Conservation (phyloP, 192 early-diverging fungal genomes). For the Coemansia reversa region DNA sequence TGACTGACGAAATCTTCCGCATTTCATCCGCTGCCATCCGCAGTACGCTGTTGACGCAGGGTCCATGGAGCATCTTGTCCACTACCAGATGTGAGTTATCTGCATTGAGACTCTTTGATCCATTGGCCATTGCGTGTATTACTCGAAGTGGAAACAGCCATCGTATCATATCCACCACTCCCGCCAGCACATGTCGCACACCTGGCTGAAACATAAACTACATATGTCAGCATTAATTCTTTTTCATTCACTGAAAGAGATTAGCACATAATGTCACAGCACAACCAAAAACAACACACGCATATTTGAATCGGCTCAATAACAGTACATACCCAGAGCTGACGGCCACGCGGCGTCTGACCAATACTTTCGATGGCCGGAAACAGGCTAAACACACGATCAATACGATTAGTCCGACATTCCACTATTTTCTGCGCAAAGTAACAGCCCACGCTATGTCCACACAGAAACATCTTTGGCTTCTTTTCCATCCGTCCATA, state of each 20-base stretch:
- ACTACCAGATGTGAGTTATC: slow-evolving; percentile 61
- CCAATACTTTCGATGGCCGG: slow-evolving; percentile 79
- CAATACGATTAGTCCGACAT: slow-evolving; percentile 63
- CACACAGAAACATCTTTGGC: slow-evolving; percentile 27
- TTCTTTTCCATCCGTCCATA: slow-evolving; percentile 2
- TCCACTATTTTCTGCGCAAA: slow-evolving; percentile 57
- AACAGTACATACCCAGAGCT: slow-evolving; percentile 34
- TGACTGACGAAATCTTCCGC: slow-evolving; percentile 63
- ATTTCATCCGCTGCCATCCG: slow-evolving; percentile 76
- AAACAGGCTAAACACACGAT: slow-evolving; percentile 68
- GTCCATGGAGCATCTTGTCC: slow-evolving; percentile 64
- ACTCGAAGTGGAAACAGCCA: slow-evolving; percentile 32
- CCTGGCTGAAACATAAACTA: slow-evolving; percentile 29
- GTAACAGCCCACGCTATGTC: slow-evolving; percentile 43
- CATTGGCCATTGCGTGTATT: slow-evolving; percentile 15
- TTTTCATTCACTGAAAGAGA: neutral
- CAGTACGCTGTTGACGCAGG: slow-evolving; percentile 64
- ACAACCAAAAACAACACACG: neutral
- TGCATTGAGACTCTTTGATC: slow-evolving; percentile 27
- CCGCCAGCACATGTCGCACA: slow-evolving; percentile 26
- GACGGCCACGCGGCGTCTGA: slow-evolving; percentile 70
- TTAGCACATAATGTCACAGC: neutral
- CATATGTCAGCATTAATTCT: neutral
- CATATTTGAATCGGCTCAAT: neutral
- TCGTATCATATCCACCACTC: slow-evolving; percentile 37